Conservation (phyloP, 768 basidiomycete species). For the Mycena maculata region DNA sequence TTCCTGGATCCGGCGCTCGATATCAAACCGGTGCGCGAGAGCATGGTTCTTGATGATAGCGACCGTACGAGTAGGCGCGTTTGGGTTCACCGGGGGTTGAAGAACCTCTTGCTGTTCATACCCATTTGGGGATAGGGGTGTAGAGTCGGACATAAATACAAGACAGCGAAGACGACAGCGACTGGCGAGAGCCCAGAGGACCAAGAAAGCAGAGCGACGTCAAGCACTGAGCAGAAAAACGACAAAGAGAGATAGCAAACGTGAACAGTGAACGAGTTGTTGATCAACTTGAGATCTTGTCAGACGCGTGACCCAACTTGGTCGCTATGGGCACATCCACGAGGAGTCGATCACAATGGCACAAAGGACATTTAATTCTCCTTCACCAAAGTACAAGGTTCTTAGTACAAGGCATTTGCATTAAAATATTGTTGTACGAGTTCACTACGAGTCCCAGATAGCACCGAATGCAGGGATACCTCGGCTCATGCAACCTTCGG, state of each 20-base stretch:
- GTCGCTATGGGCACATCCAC: no score
- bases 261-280: not conserved
- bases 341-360: no score
- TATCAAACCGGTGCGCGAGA: conserved; percentile 77
- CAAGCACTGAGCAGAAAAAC: conserved; percentile 11
- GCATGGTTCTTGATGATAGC: conserved; percentile 90
- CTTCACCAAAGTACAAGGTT: no score
- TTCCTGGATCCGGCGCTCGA: conserved; percentile 82
- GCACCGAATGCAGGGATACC: no score
- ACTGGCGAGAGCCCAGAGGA: conserved; percentile 6
- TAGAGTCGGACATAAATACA: conserved; percentile 24
- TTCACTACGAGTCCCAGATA: no score
- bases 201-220: conserved; percentile 27
- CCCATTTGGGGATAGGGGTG: conserved; percentile 38
- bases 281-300: not conserved
- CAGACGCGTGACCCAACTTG: no score
- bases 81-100: conserved; percentile 8
- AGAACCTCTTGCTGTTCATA: conserved; percentile 38
- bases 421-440: no score
- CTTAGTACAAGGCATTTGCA: no score
- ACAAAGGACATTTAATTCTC: no score
- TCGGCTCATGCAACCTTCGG: no score
- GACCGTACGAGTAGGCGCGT: conserved; percentile 69
- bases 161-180: conserved; percentile 11
- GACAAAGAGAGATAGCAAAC: conserved; percentile 4